Percentiles rank a stretch among this genome's conserved stretches.
Conservation (phyloP, 345 rosid species). For the thale cress (Arabidopsis thaliana) region DNA sequence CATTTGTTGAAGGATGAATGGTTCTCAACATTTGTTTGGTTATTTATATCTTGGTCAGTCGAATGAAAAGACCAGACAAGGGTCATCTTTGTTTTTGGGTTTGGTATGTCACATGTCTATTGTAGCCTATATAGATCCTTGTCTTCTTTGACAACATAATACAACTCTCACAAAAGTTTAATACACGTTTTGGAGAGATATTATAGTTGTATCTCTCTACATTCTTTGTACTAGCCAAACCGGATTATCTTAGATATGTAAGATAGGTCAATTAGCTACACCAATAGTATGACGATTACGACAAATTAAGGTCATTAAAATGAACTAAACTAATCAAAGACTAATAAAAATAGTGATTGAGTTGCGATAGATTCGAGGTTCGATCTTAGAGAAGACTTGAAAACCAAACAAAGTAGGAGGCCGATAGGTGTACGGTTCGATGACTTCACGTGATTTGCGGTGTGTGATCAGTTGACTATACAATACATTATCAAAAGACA, state of each 20-base stretch:
- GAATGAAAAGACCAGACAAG: constrained; percentile 25
- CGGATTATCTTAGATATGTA: neutral
- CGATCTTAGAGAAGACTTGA: constrained; percentile 40
- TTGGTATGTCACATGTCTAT: constrained; percentile 14
- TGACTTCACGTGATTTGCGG: constrained; percentile 49
- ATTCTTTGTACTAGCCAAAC: neutral
- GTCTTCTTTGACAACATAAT: constrained; percentile 6
- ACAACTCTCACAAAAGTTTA: neutral
- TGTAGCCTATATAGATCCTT: neutral
- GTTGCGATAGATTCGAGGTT: constrained; percentile 39
- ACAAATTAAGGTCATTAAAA: neutral
- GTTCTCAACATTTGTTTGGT: neutral
- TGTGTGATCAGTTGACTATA: constrained; percentile 49
- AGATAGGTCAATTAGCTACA: neutral
- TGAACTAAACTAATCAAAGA: neutral
- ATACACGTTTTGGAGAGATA: neutral
- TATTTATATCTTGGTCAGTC: constrained; percentile 6
- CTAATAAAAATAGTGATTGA: constrained; percentile 23
- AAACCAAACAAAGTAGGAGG: constrained; percentile 42
- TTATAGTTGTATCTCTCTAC: neutral
- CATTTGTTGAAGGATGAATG: neutral
- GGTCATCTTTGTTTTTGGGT: constrained; percentile 6
- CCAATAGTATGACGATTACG: neutral
- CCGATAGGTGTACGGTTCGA: constrained; percentile 44
- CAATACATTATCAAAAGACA: constrained; percentile 36